Percentiles rank a stretch among this genome's conserved stretches.
Evolutionary conservation across 805 yeast species (phyloP).

Genomic region (Dipodascus geniculatus): DNA sequence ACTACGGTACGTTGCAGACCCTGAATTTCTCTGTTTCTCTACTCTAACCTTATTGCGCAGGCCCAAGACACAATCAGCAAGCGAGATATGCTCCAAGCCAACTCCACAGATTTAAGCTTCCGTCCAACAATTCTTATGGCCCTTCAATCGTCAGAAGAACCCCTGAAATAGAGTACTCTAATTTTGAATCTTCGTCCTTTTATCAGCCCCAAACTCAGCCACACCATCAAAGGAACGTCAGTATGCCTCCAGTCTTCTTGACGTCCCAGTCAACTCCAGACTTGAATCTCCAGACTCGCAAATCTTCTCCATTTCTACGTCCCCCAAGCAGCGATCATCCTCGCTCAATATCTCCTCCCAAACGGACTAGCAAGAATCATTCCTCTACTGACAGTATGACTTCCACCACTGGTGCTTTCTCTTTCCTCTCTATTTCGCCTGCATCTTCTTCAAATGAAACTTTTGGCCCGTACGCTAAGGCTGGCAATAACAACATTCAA

Average conservation of each 20-base stretch:
- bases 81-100: not conserved
- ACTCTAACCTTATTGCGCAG: too few species aligned
- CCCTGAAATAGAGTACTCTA: not conserved
- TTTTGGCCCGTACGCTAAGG: not conserved
- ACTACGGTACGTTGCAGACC: not conserved
- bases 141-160: not conserved
- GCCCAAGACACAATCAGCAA: not conserved
- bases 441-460: not conserved
- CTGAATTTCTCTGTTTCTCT: too few species aligned
- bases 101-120: not conserved
- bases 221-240: not conserved
- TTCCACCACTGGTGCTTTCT: not conserved
- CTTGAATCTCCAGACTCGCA: not conserved
- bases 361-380: not conserved
- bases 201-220: too few species aligned
- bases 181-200: not conserved
- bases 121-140: not conserved
- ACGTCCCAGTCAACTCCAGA: constrained; percentile 1
- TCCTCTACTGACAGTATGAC: not conserved
- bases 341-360: too few species aligned
- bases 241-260: not conserved
- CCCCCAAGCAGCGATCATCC: not conserved
- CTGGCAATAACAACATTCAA: too few species aligned
- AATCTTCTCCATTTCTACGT: not conserved
- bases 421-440: not conserved